A percentile compares a stretch with the other conserved stretches of the same genome.
Conservation (phyloP, 106 monocot genomes). For the Narthecium ossifragum region DNA sequence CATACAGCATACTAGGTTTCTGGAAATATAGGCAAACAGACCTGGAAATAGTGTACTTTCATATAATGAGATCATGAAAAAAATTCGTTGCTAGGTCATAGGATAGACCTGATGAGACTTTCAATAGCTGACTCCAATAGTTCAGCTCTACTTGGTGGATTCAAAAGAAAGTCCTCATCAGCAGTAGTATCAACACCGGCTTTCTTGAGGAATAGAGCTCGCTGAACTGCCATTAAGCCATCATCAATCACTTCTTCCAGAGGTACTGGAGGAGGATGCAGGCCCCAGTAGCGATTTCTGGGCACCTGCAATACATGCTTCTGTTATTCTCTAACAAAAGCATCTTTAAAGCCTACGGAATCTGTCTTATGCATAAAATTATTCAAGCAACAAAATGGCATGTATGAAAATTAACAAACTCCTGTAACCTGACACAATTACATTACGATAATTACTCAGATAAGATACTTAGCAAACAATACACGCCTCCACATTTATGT, state of each 20-base stretch:
- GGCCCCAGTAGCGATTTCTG: constrained; percentile 93
- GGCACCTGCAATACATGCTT: constrained; percentile 48
- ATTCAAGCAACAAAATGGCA: too few relatives aligned
- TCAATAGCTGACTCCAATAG: constrained; percentile 71
- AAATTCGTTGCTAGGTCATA: background rate
- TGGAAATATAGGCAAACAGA: too few relatives aligned
- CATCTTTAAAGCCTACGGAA: too few relatives aligned
- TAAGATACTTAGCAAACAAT: too few relatives aligned
- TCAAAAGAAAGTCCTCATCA: constrained; percentile 80
- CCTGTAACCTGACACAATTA: too few relatives aligned
- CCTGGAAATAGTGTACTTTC: too few relatives aligned
- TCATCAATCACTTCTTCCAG: constrained; percentile 93
- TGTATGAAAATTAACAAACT: too few relatives aligned
- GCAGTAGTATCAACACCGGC: constrained; percentile 77
- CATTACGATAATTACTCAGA: too few relatives aligned
- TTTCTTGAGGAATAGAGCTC: constrained; percentile 70
- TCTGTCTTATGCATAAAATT: too few relatives aligned
- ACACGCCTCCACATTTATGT: too few relatives aligned
- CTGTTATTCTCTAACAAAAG: too few relatives aligned
- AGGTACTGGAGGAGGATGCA: constrained; percentile 92
- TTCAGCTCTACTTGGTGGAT: constrained; percentile 77
- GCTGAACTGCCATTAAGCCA: constrained; percentile 67
- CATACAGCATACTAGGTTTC: background rate
- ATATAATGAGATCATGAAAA: background rate
- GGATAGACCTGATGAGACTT: constrained; percentile 60